These are phyloP conservation scores for Globisporangium abappressorium DNA, from an alignment of 352 stramenopile genomes.

Conservation along the genomic window DNA sequence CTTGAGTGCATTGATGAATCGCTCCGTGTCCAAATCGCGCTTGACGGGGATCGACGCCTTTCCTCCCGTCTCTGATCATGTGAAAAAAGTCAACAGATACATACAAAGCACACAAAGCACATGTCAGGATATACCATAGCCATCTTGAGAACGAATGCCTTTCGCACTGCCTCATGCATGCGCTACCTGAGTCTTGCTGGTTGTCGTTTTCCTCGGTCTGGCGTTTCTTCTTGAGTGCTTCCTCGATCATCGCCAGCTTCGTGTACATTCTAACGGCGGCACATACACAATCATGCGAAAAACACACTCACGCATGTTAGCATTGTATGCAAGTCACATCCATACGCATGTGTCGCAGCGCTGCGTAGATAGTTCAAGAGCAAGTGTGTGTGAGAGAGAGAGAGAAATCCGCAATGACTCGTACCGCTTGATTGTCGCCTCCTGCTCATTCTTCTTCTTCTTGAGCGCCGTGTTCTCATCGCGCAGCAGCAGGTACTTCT, in stretches of 20 bases:
- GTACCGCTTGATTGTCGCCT: slow-evolving; percentile 85
- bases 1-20: slow-evolving; percentile 77
- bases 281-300: neutral
- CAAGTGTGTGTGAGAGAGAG: no score
- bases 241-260: slow-evolving; percentile 87
- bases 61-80: slow-evolving; percentile 24
- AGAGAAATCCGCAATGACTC: neutral
- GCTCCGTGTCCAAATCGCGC: slow-evolving; percentile 75
- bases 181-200: slow-evolving; percentile 46
- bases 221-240: slow-evolving; percentile 77
- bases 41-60: slow-evolving; percentile 31
- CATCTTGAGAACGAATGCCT: no score
- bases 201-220: slow-evolving; percentile 50
- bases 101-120: neutral
- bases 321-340: neutral
- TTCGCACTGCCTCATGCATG: neutral
- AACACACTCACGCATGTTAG: neutral
- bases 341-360: neutral
- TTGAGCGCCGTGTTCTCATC: slow-evolving; percentile 86
- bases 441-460: slow-evolving; percentile 91
- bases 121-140: neutral
- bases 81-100: neutral
- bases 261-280: slow-evolving; percentile 71
- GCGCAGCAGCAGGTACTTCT: slow-evolving; percentile 80
- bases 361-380: neutral